Base-by-base conservation (phyloP, 441 rosid species). In the Metrosideros polymorpha region DNA sequence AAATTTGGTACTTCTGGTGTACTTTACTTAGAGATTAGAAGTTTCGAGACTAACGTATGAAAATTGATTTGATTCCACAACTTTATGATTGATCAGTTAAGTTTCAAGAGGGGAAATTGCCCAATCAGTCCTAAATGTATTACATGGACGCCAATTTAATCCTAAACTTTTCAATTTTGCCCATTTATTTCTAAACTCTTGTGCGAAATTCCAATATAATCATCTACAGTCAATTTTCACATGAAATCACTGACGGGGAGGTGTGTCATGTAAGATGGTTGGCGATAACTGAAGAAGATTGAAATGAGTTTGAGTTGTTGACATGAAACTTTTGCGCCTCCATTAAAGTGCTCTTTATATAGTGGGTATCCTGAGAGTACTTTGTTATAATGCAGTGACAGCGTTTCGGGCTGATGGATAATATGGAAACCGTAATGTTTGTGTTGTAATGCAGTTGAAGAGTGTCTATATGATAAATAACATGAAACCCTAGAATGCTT, bases 201-300 rank as follows among this genome's bases (percentile, higher is more conserved):
- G 3, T 0, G 6, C 0, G 6, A 32, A 63, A 63, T 32, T 63
- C 14, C 4, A 9, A 32, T 32, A 0, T 63, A 63, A 6, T 63
- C 0, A 1, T 14, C 9, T 6, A n/a, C 0, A 0, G 18, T 29
- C 0, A 32, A 19, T 63, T 32, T 32, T 63, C 25, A 2, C 7
- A 0, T 0, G 1, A 18, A 57, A 32, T 18, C 12, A 4, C 25
- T 4, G 12, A 63, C 4, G 1, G 2, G 12, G 1, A 0, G 1
- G 3, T 17, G 18, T 18, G 6, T 25, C 24, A 63, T 27, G 8
- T 32, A 32, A 1, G 76, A 19, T 1, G 24, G 13, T 3, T 1
- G 2, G 4, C 22, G 13, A 63, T 32, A 10, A 30, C n/a, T 1
- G 4, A 71, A 39, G n/a, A 24, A 71, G n/a, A 71, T 71, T 25